A percentile compares a stretch with the other conserved stretches of the same genome.
Conservation (phyloP, 768 basidiomycete genomes). For the Termitomyces sp. region DNA sequence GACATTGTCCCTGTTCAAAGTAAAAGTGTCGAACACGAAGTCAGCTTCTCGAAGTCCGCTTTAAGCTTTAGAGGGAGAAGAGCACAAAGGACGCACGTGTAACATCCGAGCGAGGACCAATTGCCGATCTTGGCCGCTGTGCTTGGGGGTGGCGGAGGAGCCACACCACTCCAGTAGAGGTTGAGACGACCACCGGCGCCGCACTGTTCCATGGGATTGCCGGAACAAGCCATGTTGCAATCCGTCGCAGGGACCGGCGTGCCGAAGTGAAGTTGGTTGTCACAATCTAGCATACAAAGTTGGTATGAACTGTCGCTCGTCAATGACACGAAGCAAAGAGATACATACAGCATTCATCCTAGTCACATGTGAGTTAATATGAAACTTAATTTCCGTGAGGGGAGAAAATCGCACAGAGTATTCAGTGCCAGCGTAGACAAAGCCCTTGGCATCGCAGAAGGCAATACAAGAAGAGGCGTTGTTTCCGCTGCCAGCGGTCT, state of each 20-base stretch:
- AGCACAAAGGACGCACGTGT: conserved; percentile 37
- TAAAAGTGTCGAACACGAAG: conserved; percentile 25
- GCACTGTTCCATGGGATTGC: conserved; percentile 50
- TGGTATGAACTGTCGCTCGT: neutral
- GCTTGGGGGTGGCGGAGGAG: conserved; percentile 49
- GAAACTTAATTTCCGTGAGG: neutral
- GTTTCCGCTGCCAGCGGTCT: conserved; percentile 46
- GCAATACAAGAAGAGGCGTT: conserved; percentile 48
- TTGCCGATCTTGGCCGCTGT: conserved; percentile 50
- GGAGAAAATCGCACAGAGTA: conserved; percentile 27
- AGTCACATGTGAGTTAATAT: neutral
- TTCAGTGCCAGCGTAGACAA: conserved; percentile 66
- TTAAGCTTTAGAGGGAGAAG: conserved; percentile 7
- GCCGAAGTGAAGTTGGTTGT: conserved; percentile 43
- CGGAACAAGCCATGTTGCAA: conserved; percentile 59
- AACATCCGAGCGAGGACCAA: conserved; percentile 74
- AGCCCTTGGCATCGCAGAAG: conserved; percentile 41
- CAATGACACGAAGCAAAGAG: conserved; percentile 8
- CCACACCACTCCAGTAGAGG: conserved; percentile 56
- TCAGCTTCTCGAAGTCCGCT: conserved; percentile 30
- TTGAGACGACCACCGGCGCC: conserved; percentile 56
- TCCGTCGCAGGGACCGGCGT: conserved; percentile 40
- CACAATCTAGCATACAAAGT: conserved; percentile 46
- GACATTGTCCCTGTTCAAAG: conserved; percentile 34
- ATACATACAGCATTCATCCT: conserved; percentile 50